Evolutionary conservation across 345 rosid genomes (phyloP), one percentile per base, ranked within the genome.

Genomic region (Citrus trifoliata): DNA sequence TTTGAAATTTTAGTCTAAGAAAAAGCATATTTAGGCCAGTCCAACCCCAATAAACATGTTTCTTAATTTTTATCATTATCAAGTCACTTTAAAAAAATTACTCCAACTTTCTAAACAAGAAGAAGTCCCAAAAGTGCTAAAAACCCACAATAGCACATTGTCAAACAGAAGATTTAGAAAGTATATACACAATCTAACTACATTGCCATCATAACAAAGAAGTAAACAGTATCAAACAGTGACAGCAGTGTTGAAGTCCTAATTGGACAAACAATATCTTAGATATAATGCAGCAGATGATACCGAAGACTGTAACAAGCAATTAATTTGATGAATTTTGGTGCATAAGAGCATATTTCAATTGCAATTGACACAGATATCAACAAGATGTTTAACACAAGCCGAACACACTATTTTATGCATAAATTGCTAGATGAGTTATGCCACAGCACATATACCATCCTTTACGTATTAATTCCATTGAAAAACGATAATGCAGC

Each of bases 251-350:
- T 32, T 56, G 71, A 28, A 30, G 59, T 42, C n/a, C 56, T 59
- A 21, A 56, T 1, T 59, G 1, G 37, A n/a, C 30, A 10, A 12
- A 55, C 21, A 73, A 24, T 33, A 30, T 71, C 24, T 21, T 42
- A 4, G 28, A n/a, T 51, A 33, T 32, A 28, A 81, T 92, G 99
- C 74, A 94, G 83, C 35, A 94, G 85, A 90, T 96, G 99, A 79
- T 96, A 96, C 37, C 97, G 85, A 75, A 95, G 92, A 82, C 99
- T 92, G 88, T 79, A 90, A 35, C 37, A 78, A 85, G 76, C 48
- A 22, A 33, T 67, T 42, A 76, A 76, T 37, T 38, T 24, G 63
- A 69, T 30, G 40, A 64, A 59, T 22, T 56, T 27, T 59, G 51
- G 74, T 56, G 28, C 16, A 56, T 35, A 65, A 67, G 28, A 64